Evolutionary conservation across 352 stramenopile genomes (phyloP).

Genomic region (Pythium sukuiense): DNA sequence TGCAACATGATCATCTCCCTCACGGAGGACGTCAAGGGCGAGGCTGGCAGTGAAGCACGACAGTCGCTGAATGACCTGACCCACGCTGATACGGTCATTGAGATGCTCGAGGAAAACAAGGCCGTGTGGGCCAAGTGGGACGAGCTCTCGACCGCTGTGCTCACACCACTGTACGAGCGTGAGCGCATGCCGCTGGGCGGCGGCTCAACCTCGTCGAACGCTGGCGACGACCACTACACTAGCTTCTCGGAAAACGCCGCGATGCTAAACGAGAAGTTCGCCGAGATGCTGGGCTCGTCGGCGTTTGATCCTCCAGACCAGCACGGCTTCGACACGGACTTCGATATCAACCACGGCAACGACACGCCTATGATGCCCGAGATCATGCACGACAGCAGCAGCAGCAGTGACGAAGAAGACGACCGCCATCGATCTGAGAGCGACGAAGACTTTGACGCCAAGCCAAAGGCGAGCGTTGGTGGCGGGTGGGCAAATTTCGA

Average conservation of each 20-base stretch:
- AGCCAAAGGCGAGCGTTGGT: conserved; percentile 21
- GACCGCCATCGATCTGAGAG: conserved; percentile 35
- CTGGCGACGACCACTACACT: conserved; percentile 70
- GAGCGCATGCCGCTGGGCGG: conserved; percentile 69
- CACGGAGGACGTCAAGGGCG: conserved; percentile 70
- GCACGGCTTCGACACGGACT: conserved; percentile 71
- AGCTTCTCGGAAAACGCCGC: conserved; percentile 73
- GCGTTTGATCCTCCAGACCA: conserved; percentile 50
- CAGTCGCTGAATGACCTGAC: conserved; percentile 84
- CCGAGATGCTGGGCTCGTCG: conserved; percentile 76
- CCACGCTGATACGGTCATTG: conserved; percentile 76
- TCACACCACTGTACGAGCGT: conserved; percentile 76
- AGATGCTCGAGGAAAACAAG: conserved; percentile 81
- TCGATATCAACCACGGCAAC: conserved; percentile 60
- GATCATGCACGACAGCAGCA: conserved; percentile 89
- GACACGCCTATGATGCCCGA: conserved; percentile 79
- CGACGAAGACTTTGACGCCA: conserved; percentile 40
- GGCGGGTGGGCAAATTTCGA: conserved; percentile 71
- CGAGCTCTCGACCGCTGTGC: conserved; percentile 63
- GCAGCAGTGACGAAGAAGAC: conserved; percentile 81
- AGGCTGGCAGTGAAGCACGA: conserved; percentile 47
- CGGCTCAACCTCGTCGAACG: conserved; percentile 53
- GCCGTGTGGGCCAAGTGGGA: conserved; percentile 78
- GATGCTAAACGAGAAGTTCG: conserved; percentile 80
- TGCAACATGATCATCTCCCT: conserved; percentile 87